A percentile compares a stretch with the other conserved stretches of the same genome.
Conservation (phyloP, 2,329 filamentous ascomycete genomes). For the Laburnicola sp. region DNA sequence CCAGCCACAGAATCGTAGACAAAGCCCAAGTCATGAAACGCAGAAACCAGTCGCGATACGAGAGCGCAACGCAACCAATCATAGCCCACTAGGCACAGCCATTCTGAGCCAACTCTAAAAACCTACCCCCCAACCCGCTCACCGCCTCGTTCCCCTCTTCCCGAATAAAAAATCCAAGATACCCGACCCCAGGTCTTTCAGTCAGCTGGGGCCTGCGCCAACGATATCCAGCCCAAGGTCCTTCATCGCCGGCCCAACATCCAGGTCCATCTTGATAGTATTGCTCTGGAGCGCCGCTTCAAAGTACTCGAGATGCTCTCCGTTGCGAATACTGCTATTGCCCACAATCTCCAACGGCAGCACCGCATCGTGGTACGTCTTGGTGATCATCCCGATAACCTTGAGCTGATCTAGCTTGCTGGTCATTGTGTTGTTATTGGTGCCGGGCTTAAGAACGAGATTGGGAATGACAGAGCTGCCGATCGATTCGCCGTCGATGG, state of each 20-base stretch:
- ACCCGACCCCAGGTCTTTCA: too few relatives aligned
- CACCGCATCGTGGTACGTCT: conserved; percentile 58
- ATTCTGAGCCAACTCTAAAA: too few relatives aligned
- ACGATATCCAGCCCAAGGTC: conserved; percentile 33
- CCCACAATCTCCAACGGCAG: conserved; percentile 61
- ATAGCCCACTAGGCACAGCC: too few relatives aligned
- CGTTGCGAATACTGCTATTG: conserved; percentile 55
- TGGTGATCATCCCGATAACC: conserved; percentile 51
- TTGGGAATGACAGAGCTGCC: conserved; percentile 63
- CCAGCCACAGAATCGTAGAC: too few relatives aligned
- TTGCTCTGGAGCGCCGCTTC: conserved; percentile 57
- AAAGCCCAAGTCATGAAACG: too few relatives aligned
- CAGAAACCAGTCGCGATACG: too few relatives aligned
- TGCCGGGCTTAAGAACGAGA: conserved; percentile 61
- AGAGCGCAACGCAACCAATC: too few relatives aligned
- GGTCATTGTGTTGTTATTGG: conserved; percentile 59
- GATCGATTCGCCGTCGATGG: conserved; percentile 55
- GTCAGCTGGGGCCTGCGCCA: too few relatives aligned
- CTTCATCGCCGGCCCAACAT: conserved; percentile 41
- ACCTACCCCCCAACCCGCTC: too few relatives aligned
- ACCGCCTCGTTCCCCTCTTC: too few relatives aligned
- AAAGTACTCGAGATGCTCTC: conserved; percentile 60
- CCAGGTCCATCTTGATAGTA: conserved; percentile 57
- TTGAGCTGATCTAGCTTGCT: conserved; percentile 57
- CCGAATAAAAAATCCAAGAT: too few relatives aligned